phyloP scores from a whole-genome alignment of 2,329 filamentous ascomycete species.

The Nothopassalora personata region DNA sequence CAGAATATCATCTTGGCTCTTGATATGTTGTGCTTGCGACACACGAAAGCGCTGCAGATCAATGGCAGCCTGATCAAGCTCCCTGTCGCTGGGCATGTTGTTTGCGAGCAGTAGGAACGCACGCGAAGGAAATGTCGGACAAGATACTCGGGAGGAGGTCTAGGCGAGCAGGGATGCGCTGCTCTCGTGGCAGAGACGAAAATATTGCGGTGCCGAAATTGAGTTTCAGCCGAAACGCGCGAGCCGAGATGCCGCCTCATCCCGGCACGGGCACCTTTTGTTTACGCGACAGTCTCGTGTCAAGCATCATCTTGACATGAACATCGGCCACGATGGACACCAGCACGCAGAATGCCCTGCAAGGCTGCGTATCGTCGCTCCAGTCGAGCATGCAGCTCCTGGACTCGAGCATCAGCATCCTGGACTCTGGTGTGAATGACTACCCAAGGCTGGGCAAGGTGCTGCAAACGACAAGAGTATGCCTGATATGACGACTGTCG shows the following conservation, averaged over 20 bases:
- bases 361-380: slow-evolving; percentile 56
- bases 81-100: slow-evolving; percentile 1
- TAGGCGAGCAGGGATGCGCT: no score
- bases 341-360: slow-evolving; percentile 40
- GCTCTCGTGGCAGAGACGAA: no score
- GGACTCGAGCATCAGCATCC: slow-evolving; percentile 57
- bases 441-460: slow-evolving; percentile 59
- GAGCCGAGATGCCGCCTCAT: background rate
- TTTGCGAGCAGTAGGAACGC: background rate
- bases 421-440: slow-evolving; percentile 58
- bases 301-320: background rate
- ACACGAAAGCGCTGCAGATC: background rate
- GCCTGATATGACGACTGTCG: slow-evolving; percentile 13
- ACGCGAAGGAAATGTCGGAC: background rate
- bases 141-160: background rate
- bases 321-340: slow-evolving; percentile 22
- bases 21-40: background rate
- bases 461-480: slow-evolving; percentile 57
- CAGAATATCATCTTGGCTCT: background rate
- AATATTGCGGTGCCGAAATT: background rate
- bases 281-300: background rate
- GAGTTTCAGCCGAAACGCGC: background rate
- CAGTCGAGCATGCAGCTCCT: slow-evolving; percentile 57
- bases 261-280: background rate
- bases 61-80: background rate